Evolutionary conservation across 176 grass and related monocot species (phyloP), one percentile per base, ranked within the genome.

Genomic region (Tillandsia leiboldiana): DNA sequence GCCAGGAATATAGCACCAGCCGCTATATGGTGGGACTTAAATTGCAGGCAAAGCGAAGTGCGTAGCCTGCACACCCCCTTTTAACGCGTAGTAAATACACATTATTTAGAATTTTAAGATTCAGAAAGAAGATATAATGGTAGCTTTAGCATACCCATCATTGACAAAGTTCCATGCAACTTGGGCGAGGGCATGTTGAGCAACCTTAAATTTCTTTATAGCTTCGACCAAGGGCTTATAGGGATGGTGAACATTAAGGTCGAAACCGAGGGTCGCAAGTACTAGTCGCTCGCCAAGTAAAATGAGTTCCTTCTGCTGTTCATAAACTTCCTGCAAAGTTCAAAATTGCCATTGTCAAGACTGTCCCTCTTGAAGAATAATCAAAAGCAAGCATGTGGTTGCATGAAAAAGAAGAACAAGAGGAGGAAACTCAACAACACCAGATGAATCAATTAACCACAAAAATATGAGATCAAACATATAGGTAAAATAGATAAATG

Each of bases 141-240:
- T 80, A 81, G 71, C 80, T 79, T 86, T 86, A 86, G 70, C 83
- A 65, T 96, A 96, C 92, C 92, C 92, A 84, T 96, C 92, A 67
- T 96, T 96, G 78, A 96, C 92, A 82, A 96, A 96, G 88, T 88
- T 96, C 92, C 88, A 96, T 71, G 92, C 92, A 88, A 91, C 92
- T 83, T 96, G 92, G 72, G 88, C 92, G 78, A 96, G 92, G 8
- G 86, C 92, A 49, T 91, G 91, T 82, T 96, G 80, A 79, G 88
- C 85, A 75, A 91, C 81, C 72, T 91, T 91, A 65, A 96, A 91
- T 67, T 78, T 96, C 65, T 89, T 87, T 82, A 96, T 89, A 78
- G 92, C 92, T 79, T 96, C 83, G 59, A 96, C 86, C 76, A 96
- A 77, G 53, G 88, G 88, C 53, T 96, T 89, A 76, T 96, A 96